These are phyloP conservation scores for Syncephalis plumigaleata DNA, from an alignment of 371 early-diverging fungal genomes.

Conservation along the genomic window DNA sequence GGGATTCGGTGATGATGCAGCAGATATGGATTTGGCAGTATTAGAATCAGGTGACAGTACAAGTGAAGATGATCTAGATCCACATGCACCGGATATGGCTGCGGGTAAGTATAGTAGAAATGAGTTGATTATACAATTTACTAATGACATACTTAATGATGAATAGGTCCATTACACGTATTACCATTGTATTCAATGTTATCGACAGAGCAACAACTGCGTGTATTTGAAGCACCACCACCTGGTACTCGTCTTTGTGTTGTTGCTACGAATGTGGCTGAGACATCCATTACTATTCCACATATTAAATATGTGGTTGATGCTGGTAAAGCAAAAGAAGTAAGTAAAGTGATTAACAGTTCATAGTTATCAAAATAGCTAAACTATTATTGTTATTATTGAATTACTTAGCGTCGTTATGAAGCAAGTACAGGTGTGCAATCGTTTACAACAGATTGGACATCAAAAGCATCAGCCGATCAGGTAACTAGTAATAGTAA, in stretches of 20 bases:
- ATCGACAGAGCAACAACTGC: conserved; percentile 73
- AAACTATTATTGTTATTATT: too few relatives aligned
- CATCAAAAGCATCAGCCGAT: conserved; percentile 88
- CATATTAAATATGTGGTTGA: conserved; percentile 96
- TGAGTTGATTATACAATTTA: too few relatives aligned
- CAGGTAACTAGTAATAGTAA: conserved; percentile 9
- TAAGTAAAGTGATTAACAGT: too few relatives aligned
- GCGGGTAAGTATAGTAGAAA: conserved; percentile 31
- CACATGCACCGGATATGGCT: conserved; percentile 31
- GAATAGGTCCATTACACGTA: conserved; percentile 46
- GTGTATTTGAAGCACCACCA: conserved; percentile 78
- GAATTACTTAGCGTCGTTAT: conserved; percentile 24
- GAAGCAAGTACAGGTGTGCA: conserved; percentile 70
- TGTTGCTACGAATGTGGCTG: conserved; percentile 98
- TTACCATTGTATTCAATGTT: conserved; percentile 86
- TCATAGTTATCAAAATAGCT: too few relatives aligned
- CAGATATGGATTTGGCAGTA: conserved; percentile 14
- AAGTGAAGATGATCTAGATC: conserved; percentile 24
- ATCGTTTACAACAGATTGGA: conserved; percentile 79
- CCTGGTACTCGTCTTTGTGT: conserved; percentile 85
- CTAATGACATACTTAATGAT: too few relatives aligned
- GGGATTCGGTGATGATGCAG: conserved; percentile 65
- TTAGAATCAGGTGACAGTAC: conserved; percentile 13
- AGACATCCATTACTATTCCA: conserved; percentile 97
- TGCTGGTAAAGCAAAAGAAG: conserved; percentile 88